Evolutionary conservation across 1,284 basidiomycete species (phyloP), one percentile per base, ranked within the genome.

Genomic region (Microstroma glucosiphilum): DNA sequence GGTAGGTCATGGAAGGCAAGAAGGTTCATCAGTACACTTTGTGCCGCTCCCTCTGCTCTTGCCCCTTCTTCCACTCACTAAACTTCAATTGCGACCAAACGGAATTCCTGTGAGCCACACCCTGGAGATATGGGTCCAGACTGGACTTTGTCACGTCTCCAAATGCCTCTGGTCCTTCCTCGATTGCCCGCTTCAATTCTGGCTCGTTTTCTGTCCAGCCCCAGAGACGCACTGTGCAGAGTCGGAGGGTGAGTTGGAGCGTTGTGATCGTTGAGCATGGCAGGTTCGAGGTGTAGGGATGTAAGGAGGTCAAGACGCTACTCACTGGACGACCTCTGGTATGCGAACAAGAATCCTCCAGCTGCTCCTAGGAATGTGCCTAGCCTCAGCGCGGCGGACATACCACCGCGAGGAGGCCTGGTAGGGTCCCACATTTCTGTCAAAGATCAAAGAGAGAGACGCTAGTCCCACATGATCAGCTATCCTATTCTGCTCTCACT

Each of bases 301-400:
- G 30, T 3, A 3, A 2, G 26, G 8, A 11, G 51, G 51, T 3
- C 19, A 2, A 25, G 21, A 23, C 43, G 2, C 11, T 40, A 56
- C 55, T 56, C 30, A 72, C 71, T 67, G 53, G 65, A 64, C 42
- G 73, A 69, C 60, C 88, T 85, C 81, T 96, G 92, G 83, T 97
- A 97, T 19, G 94, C 92, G 61, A 94, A 81, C 73, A 97, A 80
- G 85, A 97, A 98, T 8, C 94, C 94, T 43, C 90, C 93, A 59
- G 86, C 74, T 72, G 84, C 90, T 83, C 79, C 94, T 72, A 80
- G 58, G 51, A 75, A 70, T 1, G 70, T 70, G 13, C 71, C 70
- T 1, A 78, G 65, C 17, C 74, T 71, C 56, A 77, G 55, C 7
- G 71, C 71, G 11, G 68, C 63, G 7, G 70, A 59, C n/a, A 77